phyloP scores from a whole-genome alignment of 148 eudicot genomes.

The Dysphania ambrosioides region DNA sequence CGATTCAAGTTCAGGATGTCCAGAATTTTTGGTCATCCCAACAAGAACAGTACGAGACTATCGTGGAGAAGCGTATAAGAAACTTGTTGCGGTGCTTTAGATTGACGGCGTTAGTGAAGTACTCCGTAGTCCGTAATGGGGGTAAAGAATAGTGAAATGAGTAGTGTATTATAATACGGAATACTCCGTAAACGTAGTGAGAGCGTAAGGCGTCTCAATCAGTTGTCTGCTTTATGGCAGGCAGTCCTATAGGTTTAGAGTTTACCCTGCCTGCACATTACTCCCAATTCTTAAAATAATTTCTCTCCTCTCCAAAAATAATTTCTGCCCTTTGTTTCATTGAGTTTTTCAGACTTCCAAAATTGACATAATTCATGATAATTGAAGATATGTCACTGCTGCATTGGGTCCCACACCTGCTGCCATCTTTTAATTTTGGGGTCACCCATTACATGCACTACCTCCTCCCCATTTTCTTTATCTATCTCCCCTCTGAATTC shows the following conservation, averaged over 20 bases:
- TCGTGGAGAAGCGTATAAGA: too few species aligned
- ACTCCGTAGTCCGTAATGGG: too few species aligned
- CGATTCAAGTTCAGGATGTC: too few species aligned
- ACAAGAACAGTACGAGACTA: too few species aligned
- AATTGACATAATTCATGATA: too few species aligned
- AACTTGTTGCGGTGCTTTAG: too few species aligned
- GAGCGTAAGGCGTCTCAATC: not conserved
- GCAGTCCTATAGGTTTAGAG: not conserved
- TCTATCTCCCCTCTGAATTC: too few species aligned
- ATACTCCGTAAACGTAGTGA: not conserved
- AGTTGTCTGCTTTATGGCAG: not conserved
- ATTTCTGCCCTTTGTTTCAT: not conserved
- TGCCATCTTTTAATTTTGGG: too few species aligned
- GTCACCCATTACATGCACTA: too few species aligned
- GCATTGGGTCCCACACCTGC: not conserved
- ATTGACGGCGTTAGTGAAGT: not conserved
- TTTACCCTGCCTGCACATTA: not conserved
- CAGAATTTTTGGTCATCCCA: too few species aligned
- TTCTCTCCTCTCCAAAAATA: not conserved
- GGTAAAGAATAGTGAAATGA: not conserved
- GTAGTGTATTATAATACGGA: not conserved
- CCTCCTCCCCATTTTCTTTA: too few species aligned
- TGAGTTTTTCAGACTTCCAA: not conserved
- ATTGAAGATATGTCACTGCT: not conserved
- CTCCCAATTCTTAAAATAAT: not conserved